Evolutionary conservation across 78 protist species (phyloP), one percentile per base, ranked within the genome.

Genomic region (Pigoraptor vietnamica): DNA sequence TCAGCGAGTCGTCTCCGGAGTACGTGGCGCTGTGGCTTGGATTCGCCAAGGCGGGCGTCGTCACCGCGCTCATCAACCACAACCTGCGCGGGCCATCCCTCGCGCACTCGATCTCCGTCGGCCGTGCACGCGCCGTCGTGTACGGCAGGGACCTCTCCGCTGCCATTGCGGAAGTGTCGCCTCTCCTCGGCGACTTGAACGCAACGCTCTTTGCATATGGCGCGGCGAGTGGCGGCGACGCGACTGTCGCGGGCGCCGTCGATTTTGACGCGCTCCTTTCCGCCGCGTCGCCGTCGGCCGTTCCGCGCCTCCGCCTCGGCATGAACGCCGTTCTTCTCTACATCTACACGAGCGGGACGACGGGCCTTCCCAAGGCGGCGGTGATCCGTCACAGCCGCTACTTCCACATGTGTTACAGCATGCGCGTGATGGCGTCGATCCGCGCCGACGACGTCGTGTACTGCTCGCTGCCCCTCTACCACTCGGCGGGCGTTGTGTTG

Each of bases 351-450:
- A 79, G 90, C 24, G 96, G 96, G 35, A 94, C 96, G 33, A 94
- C 96, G 23, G 96, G 96, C 2, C 55, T 94, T 33, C 96, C 96
- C n/a, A 94, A 94, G 91, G 96, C 94, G 35, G 56, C 93, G 38
- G 14, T 82, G 55, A 84, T 94, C 48, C 33, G 6, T 36, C 92
- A 91, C 92, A 24, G 34, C 35, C 94, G 94, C 88, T 90, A 38
- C 89, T 56, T 38, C 10, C 24, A 83, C n/a, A 91, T 81, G 25
- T 79, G 36, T 2, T 89, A 24, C 40, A 0, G 21, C 40, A 19
- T 39, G 39, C 33, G 36, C 36, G 38, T 55, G 91, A 32, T 36
- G 2, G 35, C 32, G 24, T 1, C 24, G n/a, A n/a, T 39, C 39
- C 0, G 1, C 56, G 40, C 0, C 24, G 1, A 38, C 19, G 94